phyloP scores from a whole-genome alignment of 345 rosid genomes.

The Angophora floribunda region DNA sequence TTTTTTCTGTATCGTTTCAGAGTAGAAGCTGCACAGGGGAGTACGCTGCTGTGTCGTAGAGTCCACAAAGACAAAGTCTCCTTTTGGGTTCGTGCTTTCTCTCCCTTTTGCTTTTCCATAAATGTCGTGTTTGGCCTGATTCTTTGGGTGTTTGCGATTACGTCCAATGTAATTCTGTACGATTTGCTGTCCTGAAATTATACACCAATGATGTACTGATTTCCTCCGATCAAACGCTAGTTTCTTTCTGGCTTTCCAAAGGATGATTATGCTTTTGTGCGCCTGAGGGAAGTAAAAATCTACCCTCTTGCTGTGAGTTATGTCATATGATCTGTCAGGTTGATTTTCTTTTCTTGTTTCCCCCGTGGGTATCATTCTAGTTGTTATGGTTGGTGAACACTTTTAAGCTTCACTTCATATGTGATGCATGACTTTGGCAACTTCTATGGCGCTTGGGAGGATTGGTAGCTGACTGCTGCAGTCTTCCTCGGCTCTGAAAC shows the following conservation, averaged over 20 bases:
- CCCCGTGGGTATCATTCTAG: neutral
- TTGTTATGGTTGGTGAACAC: neutral
- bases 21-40: neutral
- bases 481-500: neutral
- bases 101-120: neutral
- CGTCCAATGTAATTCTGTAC: neutral
- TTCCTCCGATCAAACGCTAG: neutral
- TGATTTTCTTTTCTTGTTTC: neutral
- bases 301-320: neutral
- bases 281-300: neutral
- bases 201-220: neutral
- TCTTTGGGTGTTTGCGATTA: neutral
- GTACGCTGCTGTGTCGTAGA: neutral
- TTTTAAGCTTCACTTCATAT: neutral
- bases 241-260: neutral
- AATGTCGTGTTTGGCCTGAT: neutral
- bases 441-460: neutral
- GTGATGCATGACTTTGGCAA: neutral
- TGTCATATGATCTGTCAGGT: neutral
- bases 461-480: neutral
- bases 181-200: neutral
- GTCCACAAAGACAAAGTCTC: neutral
- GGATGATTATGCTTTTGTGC: neutral
- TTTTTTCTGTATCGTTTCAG: neutral
- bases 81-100: neutral